Base-by-base conservation (phyloP, 1,139 yeast species). In the Pichia inconspicua region DNA sequence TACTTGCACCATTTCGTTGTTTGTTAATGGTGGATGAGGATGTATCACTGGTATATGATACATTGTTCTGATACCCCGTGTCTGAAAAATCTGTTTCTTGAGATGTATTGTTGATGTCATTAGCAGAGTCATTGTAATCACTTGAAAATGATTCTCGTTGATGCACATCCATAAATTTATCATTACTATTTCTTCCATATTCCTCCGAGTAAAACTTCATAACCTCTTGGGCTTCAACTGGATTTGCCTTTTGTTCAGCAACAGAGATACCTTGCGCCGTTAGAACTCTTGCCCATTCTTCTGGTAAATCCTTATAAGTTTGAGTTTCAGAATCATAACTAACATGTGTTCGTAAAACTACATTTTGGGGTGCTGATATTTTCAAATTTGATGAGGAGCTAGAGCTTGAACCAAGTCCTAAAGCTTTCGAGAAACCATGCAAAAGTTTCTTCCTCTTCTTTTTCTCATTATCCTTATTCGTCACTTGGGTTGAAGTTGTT, bases 281-380 rank as follows among this genome's bases (percentile, higher is more conserved):
- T 53, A 92, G 72, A 44, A 89, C 71, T 52, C 78, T 75, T 58
- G 87, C 92, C 98, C 98, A 92, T 64, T 87, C 96, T 43, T 78
- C 80, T 1, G 97, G 98, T 48, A 90, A 72, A 2, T 96, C 97
- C 2, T 92, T 85, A 60, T 84, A 90, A 50, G 86, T 82, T 10
- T 96, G 96, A 34, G 92, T 83, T 57, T 80, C 83, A 28, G 74
- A 68, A 64, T 90, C 92, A 51, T 85, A 83, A 25, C 96, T 97
- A 12, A 92, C 97, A 65, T 92, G 97, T 3, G 95, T 88, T 40
- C 88, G 85, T 62, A 89, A 96, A 59, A 87, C 84, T 31, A 95
- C 86, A 61, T 87, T 89, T 65, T 84, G 88, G 0, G 97, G 97
- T 0, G 89, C 83, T 36, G 95, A 85, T 45, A 92, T 89, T 57